Evolutionary conservation across 331 rosid genomes (phyloP).

Genomic region (Malus hybrid): DNA sequence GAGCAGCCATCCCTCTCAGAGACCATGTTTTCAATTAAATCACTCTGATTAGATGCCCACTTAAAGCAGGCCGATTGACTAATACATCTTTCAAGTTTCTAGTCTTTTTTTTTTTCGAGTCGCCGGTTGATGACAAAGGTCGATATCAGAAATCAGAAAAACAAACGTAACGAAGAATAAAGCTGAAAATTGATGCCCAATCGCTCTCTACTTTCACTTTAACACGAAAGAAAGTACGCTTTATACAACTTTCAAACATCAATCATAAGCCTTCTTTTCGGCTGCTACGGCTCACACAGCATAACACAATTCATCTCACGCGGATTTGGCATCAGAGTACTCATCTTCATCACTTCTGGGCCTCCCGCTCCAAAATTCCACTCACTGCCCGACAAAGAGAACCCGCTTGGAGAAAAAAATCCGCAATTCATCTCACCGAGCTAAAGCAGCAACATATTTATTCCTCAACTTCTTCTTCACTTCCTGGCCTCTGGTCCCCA

Average conservation of each 20-base stretch:
- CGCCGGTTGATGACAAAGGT: not conserved
- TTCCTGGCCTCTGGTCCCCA: not conserved
- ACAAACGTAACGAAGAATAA: not conserved
- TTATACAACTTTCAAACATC: not conserved
- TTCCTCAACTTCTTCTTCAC: not conserved
- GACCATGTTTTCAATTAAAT: too few relatives aligned
- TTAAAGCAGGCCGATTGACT: not conserved
- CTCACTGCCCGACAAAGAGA: not conserved
- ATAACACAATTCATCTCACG: not conserved
- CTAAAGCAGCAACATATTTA: not conserved
- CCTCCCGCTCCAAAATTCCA: not conserved
- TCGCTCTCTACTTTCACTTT: not conserved
- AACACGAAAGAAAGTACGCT: not conserved
- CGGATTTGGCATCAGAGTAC: not conserved
- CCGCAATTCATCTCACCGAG: not conserved
- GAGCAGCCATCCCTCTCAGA: too few relatives aligned
- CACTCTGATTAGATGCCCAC: not conserved
- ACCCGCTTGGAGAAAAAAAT: not conserved
- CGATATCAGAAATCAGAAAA: not conserved
- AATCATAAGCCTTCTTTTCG: not conserved
- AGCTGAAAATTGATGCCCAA: not conserved
- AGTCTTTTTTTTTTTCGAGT: not conserved
- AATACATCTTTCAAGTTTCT: not conserved
- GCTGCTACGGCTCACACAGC: not conserved
- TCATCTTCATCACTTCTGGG: not conserved